Base-by-base conservation (phyloP, 352 stramenopile genomes). In the Phytophthora tubulina region DNA sequence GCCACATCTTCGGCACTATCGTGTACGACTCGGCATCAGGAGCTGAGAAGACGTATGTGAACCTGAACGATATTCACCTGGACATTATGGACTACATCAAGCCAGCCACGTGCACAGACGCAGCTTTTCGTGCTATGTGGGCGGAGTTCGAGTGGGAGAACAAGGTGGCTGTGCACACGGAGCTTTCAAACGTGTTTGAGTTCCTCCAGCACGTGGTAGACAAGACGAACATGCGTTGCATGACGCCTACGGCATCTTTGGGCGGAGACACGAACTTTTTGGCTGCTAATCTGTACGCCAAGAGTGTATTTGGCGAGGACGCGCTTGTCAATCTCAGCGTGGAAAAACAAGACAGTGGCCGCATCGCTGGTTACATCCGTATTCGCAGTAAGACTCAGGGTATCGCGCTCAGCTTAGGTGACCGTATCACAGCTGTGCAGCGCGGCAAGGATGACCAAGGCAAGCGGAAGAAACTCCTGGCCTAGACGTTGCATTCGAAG, bases 31-130 rank as follows among this genome's bases (percentile, higher is more conserved):
- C 98, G 68, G 93, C 95, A 35, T 96, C 86, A 44, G 88, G 89
- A 27, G 96, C 97, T 57, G 97, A 99, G 72, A 99, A 99, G 80
- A 99, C 94, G 60, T 99, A 99, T 70, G 97, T 99, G 63, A 99
- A 99, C 80, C 78, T 99, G 62, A 99, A 99, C 81, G 98, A 99
- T 77, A 99, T 99, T 73, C 97, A 99, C 78, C 89, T 99, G 67
- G 98, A 99, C 76, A 99, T 99, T 58, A 99, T 99, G 98, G 98
- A 99, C 80, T 99, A 99, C 91, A 99, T 99, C 78, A 94, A 98
- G 70, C 97, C 98, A 53, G 79, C 89, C 50, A 92, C 79, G 15
- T 97, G 97, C 90, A 90, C 81, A 67, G 97, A 99, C 77, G 94
- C 98, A 72, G 89, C 93, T n/a, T 99, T 99, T 89, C 94, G 98